Base-by-base conservation (phyloP, 2,329 filamentous ascomycete genomes). In the Colletotrichum australisinense region DNA sequence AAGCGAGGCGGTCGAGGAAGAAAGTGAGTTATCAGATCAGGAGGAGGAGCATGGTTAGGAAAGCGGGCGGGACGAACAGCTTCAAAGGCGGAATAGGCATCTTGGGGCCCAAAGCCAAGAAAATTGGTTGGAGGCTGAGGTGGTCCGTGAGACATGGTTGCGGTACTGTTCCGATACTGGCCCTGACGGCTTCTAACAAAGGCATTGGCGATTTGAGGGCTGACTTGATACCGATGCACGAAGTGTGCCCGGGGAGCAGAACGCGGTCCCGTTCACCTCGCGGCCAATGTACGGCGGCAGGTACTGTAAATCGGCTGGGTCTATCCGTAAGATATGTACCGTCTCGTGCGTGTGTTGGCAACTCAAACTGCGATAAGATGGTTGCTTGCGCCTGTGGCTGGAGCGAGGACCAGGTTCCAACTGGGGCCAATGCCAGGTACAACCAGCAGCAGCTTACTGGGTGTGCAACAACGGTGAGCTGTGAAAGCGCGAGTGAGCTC, bases 141-240 rank as follows among this genome's bases (percentile, higher is more conserved):
- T 75, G 79, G 81, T 73, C 80, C 76, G 77, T 81, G 79, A 75
- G 82, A 81, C 82, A 83, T 83, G 76, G 75, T 79, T 76, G 71
- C 68, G 69, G 74, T 73, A 65, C 38, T 57, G 71, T 70, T 73
- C 71, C 71, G 38, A 62, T 73, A 38, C 71, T 71, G 35, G 67
- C 60, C 55, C 56, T 52, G 56, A 62, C 62, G 60, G 67, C 67
- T 66, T 73, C 62, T 70, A 71, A 66, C 67, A 73, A 73, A 73
- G 62, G 71, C 71, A 73, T 73, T 65, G 67, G 55, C 60, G 62
- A 53, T 53, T 66, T 72, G 57, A 38, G 52, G 66, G 42, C 16
- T 42, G 67, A 49, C 19, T 69, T 30, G 56, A 42, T 32, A 42
- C 38, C 52, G 52, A 56, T 46, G 56, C 24, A 22, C 14, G 19